Evolutionary conservation across 331 rosid species (phyloP), one percentile per base, ranked within the genome.

Genomic region (Quercus tomentella): DNA sequence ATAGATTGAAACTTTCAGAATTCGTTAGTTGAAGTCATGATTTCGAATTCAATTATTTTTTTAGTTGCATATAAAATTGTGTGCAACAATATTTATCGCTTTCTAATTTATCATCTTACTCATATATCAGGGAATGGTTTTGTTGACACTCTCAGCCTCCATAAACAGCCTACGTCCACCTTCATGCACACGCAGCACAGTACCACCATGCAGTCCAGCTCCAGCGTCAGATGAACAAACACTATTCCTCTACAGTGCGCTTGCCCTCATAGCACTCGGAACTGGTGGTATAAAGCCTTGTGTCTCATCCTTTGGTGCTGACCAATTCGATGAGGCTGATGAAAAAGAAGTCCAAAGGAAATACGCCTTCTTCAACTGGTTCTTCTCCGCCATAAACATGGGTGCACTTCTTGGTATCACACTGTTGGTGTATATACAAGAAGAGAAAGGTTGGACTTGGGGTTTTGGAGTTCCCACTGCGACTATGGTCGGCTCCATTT

Each of bases 221-320:
- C 60, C 67, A 75, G 96, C 91, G 11, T 87, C 80, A 57, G 37
- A 58, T 43, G 68, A 66, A 11, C 96, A 91, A 70, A 82, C 70
- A 0, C 80, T 70, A 30, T 89, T 89, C 81, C 84, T 89, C 7
- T 91, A 82, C 16, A 66, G 35, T 3, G 89, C 93, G 18, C 82
- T 91, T 1, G 83, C 68, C 4, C 88, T 87, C 9, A 86, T 91
- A 68, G 96, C 96, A 23, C 79, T 91, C 2, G 96, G 93, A 2
- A 86, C 96, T 0, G 93, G 92, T 2, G 92, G 95, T 31, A 88
- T 90, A 11, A 89, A 91, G 80, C 91, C 93, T 0, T 89, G 92
- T 16, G 95, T 91, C 9, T 91, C 90, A 4, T 82, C 92, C 18
- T 91, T 91, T 17, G 95, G 95, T 3, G 92, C 93, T 1, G 90